A percentile compares a stretch with the other conserved stretches of the same genome.
phyloP scores from a whole-genome alignment of 164 flowering plant genomes.

The Saururus chinensis region DNA sequence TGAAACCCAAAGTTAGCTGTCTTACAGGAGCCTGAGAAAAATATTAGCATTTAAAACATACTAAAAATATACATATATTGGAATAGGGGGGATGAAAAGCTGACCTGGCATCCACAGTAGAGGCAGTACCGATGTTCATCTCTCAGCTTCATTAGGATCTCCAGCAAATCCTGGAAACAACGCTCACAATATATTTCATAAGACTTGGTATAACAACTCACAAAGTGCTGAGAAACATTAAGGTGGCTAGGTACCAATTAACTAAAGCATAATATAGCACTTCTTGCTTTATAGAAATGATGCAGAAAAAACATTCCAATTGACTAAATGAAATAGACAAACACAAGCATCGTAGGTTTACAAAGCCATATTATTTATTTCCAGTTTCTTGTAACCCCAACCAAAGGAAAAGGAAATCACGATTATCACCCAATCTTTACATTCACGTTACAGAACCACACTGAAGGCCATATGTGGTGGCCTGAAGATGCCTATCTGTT shows the following conservation, averaged over 20 bases:
- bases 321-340: background rate
- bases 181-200: background rate
- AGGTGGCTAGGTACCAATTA: too few relatives aligned
- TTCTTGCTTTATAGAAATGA: background rate
- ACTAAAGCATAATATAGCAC: too few relatives aligned
- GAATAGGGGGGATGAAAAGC: conserved; percentile 1
- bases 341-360: too few relatives aligned
- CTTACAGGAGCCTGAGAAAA: too few relatives aligned
- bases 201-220: background rate
- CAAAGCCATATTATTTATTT: too few relatives aligned
- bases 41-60: background rate
- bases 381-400: too few relatives aligned
- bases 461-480: too few relatives aligned
- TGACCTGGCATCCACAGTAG: conserved; percentile 90
- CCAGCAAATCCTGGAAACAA: conserved; percentile 66
- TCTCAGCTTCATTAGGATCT: conserved; percentile 65
- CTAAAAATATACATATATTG: background rate
- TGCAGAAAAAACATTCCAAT: background rate
- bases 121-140: conserved; percentile 74
- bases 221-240: background rate
- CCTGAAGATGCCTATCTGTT: too few relatives aligned
- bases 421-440: too few relatives aligned
- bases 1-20: too few relatives aligned
- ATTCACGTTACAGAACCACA: too few relatives aligned
- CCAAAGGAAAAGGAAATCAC: background rate